These are phyloP conservation scores for Drechslerella stenobrocha DNA, from an alignment of 2,329 filamentous ascomycete genomes.

Conservation along the genomic window DNA sequence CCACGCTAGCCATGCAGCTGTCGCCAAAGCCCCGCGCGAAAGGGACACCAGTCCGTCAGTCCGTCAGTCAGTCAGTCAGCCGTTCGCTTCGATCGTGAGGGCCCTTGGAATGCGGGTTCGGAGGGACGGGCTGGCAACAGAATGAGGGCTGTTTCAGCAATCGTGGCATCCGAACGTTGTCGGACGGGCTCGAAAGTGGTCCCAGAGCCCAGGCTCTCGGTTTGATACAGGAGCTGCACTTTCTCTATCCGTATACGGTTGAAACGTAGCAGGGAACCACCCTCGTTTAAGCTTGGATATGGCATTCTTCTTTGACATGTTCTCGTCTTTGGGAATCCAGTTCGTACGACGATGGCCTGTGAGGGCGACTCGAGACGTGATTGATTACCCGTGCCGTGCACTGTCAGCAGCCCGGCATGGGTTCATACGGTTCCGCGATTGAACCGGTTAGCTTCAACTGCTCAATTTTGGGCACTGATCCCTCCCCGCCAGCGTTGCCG, in stretches of 20 bases:
- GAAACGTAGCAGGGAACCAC: neutral
- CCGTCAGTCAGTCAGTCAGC: slow-evolving; percentile 16
- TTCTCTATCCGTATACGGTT: neutral
- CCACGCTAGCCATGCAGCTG: slow-evolving; percentile 13
- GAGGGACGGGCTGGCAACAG: neutral
- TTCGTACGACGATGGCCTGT: neutral
- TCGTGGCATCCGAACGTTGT: neutral
- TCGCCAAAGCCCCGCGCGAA: slow-evolving; percentile 46
- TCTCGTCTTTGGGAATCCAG: neutral
- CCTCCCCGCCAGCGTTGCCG: neutral
- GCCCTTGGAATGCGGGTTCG: slow-evolving; percentile 1
- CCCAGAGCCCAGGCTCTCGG: neutral
- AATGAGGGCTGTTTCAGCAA: neutral
- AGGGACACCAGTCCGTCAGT: slow-evolving; percentile 46
- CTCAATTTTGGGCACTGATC: neutral
- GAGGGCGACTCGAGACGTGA: neutral
- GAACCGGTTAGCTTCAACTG: slow-evolving; percentile 1
- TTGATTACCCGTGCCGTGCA: slow-evolving; percentile 6
- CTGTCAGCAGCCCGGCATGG: neutral
- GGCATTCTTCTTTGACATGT: neutral
- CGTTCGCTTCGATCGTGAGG: slow-evolving; percentile 25
- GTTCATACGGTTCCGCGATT: neutral
- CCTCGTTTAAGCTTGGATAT: slow-evolving; percentile 4
- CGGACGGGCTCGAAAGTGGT: neutral
- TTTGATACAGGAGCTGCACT: neutral